Base-by-base conservation (phyloP, 192 early-diverging fungal genomes). In the Gaertneriomyces semiglobifer region DNA sequence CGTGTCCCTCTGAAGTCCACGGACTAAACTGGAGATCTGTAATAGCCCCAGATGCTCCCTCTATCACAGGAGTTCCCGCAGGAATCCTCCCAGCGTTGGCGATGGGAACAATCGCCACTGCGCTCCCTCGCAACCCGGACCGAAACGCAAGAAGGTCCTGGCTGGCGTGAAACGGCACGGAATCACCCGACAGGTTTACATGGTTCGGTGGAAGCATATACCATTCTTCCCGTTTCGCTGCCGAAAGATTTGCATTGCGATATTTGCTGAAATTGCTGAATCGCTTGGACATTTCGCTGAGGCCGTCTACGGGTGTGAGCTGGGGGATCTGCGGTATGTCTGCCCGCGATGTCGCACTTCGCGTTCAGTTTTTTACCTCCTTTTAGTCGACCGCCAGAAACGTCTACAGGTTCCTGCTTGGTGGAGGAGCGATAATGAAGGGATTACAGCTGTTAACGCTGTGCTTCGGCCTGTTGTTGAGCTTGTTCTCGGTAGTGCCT, bases 221-320 rank as follows among this genome's bases (percentile, higher is more conserved):
- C 51, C 60, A 62, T 38, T 70, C 68, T 60, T 72, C 64, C n/a
- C 66, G 47, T 45, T 73, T 73, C 10, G 62, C 70, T 7, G 73
- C 62, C 4, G 66, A 43, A 7, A 75, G 61, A n/a, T 72, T 65
- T 12, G 63, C 20, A 50, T 75, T 75, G 20, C 73, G 16, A 64
- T 75, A 75, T 38, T 75, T 75, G 41, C 52, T 58, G 0, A 68
- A 5, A 53, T 72, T 58, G 46, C 62, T 68, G 52, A 75, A 75
- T 6, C 70, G 38, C 58, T 65, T 64, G 18, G 70, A 58, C 70
- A 72, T 72, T 18, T 16, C 33, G 16, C 25, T 33, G 25, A 33
- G 25, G 25, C 2, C 25, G 25, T 33, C 25, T 33, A 33, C 25
- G 25, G 25, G 25, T 33, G 25, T 33, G 25, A 33, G 25, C 25